Conservation (phyloP, 331 rosid genomes). For the Rosa hybrid region DNA sequence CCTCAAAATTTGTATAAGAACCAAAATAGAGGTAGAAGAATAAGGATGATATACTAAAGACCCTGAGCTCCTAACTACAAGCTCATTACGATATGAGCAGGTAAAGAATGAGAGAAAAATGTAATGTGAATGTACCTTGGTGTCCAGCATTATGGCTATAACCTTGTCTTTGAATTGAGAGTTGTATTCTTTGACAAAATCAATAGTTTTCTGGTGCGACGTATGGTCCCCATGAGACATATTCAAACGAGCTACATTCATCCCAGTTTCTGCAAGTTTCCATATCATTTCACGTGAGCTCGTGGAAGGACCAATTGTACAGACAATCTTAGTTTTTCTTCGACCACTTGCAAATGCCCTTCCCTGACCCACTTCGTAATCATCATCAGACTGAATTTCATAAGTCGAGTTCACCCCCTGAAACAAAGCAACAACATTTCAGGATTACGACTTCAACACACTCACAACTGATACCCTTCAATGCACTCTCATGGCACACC, state of each 20-base stretch:
- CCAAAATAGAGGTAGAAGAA: not conserved
- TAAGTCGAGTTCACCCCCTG: slow-evolving; percentile 43
- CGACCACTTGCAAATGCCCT: slow-evolving; percentile 30
- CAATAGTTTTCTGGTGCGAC: slow-evolving; percentile 82
- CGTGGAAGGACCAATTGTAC: slow-evolving; percentile 90
- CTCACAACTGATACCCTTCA: not conserved
- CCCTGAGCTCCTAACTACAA: not conserved
- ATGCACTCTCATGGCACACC: not conserved
- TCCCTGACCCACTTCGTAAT: slow-evolving; percentile 20
- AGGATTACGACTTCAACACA: slow-evolving; percentile 5
- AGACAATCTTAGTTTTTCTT: slow-evolving; percentile 84
- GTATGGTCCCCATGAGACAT: slow-evolving; percentile 97
- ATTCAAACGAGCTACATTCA: slow-evolving; percentile 88
- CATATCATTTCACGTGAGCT: slow-evolving; percentile 93
- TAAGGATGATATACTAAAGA: not conserved
- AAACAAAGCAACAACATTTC: slow-evolving; percentile 13
- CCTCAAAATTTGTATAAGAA: not conserved
- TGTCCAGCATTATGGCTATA: slow-evolving; percentile 92
- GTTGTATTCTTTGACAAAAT: slow-evolving; percentile 81
- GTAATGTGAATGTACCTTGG: slow-evolving; percentile 58
- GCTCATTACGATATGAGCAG: not conserved
- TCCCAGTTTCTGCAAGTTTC: slow-evolving; percentile 79
- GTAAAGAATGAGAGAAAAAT: not conserved
- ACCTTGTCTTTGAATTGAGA: slow-evolving; percentile 72
- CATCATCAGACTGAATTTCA: slow-evolving; percentile 33